Evolutionary conservation across 192 early-diverging fungal genomes (phyloP).

Genomic region (Coemansia sp.): DNA sequence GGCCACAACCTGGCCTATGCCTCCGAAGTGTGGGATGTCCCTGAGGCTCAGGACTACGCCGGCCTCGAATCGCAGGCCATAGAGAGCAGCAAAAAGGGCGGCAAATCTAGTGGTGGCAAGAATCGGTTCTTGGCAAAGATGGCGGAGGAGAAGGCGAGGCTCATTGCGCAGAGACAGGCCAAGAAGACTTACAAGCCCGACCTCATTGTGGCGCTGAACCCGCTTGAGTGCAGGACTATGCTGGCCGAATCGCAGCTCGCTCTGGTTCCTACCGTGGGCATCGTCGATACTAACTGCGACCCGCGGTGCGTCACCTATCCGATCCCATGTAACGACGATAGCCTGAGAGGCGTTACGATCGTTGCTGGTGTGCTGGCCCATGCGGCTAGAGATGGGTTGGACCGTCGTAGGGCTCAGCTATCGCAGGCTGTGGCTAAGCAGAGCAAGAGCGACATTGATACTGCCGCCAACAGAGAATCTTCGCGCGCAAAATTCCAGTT

Average conservation of each 20-base stretch:
- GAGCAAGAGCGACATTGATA: neutral
- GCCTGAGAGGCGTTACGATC: conserved; percentile 72
- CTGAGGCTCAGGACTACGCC: conserved; percentile 30
- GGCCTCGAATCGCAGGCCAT: neutral
- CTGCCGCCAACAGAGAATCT: conserved; percentile 6
- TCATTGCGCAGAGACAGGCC: neutral
- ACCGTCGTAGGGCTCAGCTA: conserved; percentile 15
- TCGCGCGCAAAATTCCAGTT: conserved; percentile 1
- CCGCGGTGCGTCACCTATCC: conserved; percentile 85
- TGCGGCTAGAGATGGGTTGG: conserved; percentile 69
- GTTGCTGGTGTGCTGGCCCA: conserved; percentile 80
- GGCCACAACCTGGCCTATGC: conserved; percentile 15
- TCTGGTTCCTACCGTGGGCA: conserved; percentile 87
- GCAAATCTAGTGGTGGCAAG: neutral
- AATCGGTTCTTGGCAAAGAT: conserved; percentile 13
- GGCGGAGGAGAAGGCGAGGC: conserved; percentile 26
- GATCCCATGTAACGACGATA: conserved; percentile 96
- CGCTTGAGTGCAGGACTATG: conserved; percentile 80
- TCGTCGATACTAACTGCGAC: conserved; percentile 92
- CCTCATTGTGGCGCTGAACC: conserved; percentile 81
- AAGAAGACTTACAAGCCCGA: conserved; percentile 73
- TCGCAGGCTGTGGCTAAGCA: conserved; percentile 4
- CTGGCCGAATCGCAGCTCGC: conserved; percentile 74
- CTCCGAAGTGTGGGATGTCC: conserved; percentile 34
- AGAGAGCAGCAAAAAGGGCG: neutral